Evolutionary conservation across 2,329 filamentous ascomycete genomes (phyloP).

Genomic region (Pestalotiopsis fici): DNA sequence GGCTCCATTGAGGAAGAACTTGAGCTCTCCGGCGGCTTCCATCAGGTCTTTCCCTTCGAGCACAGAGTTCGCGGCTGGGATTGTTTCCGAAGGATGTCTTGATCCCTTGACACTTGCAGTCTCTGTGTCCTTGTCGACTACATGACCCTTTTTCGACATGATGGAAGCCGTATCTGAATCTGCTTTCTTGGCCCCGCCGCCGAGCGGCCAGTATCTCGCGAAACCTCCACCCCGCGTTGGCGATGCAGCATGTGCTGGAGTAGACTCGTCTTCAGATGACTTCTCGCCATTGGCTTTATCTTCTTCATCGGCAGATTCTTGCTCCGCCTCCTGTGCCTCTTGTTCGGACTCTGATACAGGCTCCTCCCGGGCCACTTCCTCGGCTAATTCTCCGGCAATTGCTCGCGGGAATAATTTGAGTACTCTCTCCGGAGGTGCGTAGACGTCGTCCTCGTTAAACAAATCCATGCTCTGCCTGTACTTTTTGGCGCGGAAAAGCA

Average conservation of each 20-base stretch:
- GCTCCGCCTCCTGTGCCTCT: slow-evolving; percentile 35
- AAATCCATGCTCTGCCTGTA: slow-evolving; percentile 86
- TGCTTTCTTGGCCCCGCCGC: slow-evolving; percentile 41
- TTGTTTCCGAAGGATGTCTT: not conserved
- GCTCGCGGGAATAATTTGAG: slow-evolving; percentile 79
- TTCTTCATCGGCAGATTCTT: slow-evolving; percentile 33
- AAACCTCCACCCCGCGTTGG: slow-evolving; percentile 47
- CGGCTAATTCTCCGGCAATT: slow-evolving; percentile 81
- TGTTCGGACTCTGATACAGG: slow-evolving; percentile 47
- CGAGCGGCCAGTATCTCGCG: slow-evolving; percentile 52
- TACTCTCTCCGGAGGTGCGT: slow-evolving; percentile 86
- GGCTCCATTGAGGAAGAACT: slow-evolving; percentile 85
- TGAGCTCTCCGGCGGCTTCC: slow-evolving; percentile 78
- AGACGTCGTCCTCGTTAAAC: slow-evolving; percentile 80
- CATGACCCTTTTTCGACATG: slow-evolving; percentile 55
- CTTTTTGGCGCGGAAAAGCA: slow-evolving; percentile 78
- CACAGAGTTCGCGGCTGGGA: slow-evolving; percentile 47
- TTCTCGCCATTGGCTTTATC: slow-evolving; percentile 33
- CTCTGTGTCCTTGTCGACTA: slow-evolving; percentile 49
- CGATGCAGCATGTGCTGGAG: slow-evolving; percentile 27
- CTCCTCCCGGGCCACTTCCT: slow-evolving; percentile 45
- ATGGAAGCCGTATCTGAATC: slow-evolving; percentile 61
- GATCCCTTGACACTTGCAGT: slow-evolving; percentile 49
- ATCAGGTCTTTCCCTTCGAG: slow-evolving; percentile 82
- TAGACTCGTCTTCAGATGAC: slow-evolving; percentile 18